Evolutionary conservation across 345 rosid genomes (phyloP), one percentile per base, ranked within the genome.

Genomic region (Chamaenerion angustifolium): DNA sequence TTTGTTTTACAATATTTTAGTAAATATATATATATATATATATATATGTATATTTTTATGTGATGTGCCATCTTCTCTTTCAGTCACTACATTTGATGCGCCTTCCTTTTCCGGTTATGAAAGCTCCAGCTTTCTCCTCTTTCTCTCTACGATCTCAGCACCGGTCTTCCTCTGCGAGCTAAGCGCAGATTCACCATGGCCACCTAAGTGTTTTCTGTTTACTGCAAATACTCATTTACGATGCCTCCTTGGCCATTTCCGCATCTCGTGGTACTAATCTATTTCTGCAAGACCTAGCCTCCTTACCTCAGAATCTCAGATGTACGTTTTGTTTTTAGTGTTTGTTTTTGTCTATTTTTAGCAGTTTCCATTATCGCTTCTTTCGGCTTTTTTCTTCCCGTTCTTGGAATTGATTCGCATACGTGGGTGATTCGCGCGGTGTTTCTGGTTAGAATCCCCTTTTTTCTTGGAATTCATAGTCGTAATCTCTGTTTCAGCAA

Each of bases 211-310:
- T 41, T n/a, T n/a, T n/a, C n/a, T n/a, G n/a, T n/a, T n/a, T 51
- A 47, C 11, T 45, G 62, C 64, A 10, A 64, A 66, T 59, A 51
- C 63, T 64, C 57, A 70, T 65, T 59, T 68, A 73, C 74, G 89
- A 72, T 73, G 79, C 76, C 85, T 55, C 94, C 81, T 31, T 71
- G 80, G 77, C 59, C 58, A 9, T 41, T 48, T 47, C 56, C 52
- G 63, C 64, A 25, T 57, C 56, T 53, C 61, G 46, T 65, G 65
- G 82, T 87, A 73, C 59, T 40, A 56, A 14, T 62, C 47, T 23
- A 25, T 16, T 41, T 55, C 51, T 31, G 37, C 23, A 52, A 64
- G 61, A 46, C 61, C 62, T 12, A 49, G 43, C 56, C 62, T 57
- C 14, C 51, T 45, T 43, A 9, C 37, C 17, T 14, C 4, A 25